Percentiles rank a stretch among this genome's conserved stretches.
Conservation (phyloP, 805 yeast genomes). For the Saturnispora ahearnii region DNA sequence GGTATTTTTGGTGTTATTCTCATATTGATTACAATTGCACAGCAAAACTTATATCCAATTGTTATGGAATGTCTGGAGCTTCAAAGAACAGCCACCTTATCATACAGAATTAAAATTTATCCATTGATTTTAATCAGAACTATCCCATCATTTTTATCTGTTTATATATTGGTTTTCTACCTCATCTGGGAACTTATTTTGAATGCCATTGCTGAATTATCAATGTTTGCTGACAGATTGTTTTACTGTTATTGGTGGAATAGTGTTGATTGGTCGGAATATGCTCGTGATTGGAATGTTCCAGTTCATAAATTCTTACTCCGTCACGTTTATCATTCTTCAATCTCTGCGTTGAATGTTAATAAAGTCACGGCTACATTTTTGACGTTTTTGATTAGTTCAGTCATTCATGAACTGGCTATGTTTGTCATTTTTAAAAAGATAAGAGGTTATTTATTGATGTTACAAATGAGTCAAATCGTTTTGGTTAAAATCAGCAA, state of each 20-base stretch:
- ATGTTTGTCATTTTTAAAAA: constrained; percentile 83
- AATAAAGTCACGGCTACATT: constrained; percentile 63
- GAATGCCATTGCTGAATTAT: constrained; percentile 82
- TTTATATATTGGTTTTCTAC: constrained; percentile 73
- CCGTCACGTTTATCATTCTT: constrained; percentile 90
- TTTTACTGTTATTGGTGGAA: constrained; percentile 99
- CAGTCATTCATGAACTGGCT: constrained; percentile 81
- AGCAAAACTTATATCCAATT: constrained; percentile 63
- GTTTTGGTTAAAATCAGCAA: constrained; percentile 65
- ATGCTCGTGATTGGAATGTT: constrained; percentile 86
- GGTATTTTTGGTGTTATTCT: constrained; percentile 85
- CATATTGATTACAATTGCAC: constrained; percentile 70
- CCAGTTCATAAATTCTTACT: constrained; percentile 87
- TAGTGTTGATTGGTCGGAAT: constrained; percentile 86
- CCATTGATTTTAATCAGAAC: constrained; percentile 60
- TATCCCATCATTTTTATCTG: constrained; percentile 68
- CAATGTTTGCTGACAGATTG: constrained; percentile 79
- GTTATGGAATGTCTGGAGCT: constrained; percentile 51
- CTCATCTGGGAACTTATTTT: constrained; percentile 93
- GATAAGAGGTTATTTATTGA: constrained; percentile 69
- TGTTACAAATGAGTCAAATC: constrained; percentile 80
- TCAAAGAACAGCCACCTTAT: constrained; percentile 37
- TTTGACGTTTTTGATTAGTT: constrained; percentile 69
- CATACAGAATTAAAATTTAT: constrained; percentile 36
- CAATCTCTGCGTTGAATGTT: constrained; percentile 66